A percentile compares a stretch with the other conserved stretches of the same genome.
Evolutionary conservation across 176 grass and related monocot species (phyloP).

Genomic region (Oryza brachyantha): DNA sequence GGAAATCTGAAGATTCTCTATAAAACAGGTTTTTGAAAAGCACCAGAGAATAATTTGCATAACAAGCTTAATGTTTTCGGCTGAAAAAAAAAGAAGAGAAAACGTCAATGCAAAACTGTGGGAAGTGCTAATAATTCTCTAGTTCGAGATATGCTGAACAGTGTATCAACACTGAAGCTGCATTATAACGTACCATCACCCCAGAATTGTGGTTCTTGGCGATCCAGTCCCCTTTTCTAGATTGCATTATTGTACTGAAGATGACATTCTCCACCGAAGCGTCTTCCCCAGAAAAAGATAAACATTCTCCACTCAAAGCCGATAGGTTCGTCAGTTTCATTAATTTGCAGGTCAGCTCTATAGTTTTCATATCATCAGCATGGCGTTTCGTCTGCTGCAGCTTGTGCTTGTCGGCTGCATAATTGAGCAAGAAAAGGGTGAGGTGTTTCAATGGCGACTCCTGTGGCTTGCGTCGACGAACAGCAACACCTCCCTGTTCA

Average conservation of each 20-base stretch:
- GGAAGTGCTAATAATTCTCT: neutral
- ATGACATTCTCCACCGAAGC: neutral
- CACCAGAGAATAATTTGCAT: neutral
- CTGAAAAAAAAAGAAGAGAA: too few relatives aligned
- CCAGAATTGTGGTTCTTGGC: neutral
- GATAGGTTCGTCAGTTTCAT: neutral
- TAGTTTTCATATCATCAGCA: conserved; percentile 15
- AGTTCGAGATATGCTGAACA: conserved; percentile 21
- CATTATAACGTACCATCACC: neutral
- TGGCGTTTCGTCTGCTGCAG: neutral
- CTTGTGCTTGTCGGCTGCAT: conserved; percentile 40
- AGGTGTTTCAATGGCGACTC: conserved; percentile 4
- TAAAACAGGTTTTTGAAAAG: neutral
- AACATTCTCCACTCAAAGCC: conserved; percentile 4
- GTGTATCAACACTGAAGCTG: conserved; percentile 1
- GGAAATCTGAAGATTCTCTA: neutral
- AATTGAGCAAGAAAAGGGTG: conserved; percentile 35
- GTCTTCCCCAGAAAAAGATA: neutral
- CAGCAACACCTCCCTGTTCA: conserved; percentile 18
- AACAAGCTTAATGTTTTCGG: neutral
- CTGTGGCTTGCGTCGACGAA: conserved; percentile 20
- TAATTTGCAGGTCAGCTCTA: conserved; percentile 31
- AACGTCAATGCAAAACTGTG: neutral
- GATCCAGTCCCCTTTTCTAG: neutral
- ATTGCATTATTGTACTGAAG: conserved; percentile 32